These are phyloP conservation scores for Petunia hybrid DNA, from an alignment of 305 asterid genomes.

Conservation along the genomic window DNA sequence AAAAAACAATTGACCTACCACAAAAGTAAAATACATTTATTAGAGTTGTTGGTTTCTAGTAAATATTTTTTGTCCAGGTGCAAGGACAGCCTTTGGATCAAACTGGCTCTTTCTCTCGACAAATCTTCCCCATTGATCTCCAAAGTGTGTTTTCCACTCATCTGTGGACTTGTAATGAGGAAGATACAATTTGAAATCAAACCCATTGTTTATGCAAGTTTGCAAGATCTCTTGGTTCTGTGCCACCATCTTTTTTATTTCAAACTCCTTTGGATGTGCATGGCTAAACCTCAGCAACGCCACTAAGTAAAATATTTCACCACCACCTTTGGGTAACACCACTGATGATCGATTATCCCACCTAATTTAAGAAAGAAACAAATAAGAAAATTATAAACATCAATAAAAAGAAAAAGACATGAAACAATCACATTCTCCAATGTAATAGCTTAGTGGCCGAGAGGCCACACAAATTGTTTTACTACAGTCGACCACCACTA, in stretches of 20 bases:
- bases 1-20: background rate
- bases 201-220: slow-evolving; percentile 53
- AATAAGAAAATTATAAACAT: background rate
- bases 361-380: slow-evolving; percentile 38
- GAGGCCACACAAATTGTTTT: background rate
- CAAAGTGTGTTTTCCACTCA: slow-evolving; percentile 76
- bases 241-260: slow-evolving; percentile 60
- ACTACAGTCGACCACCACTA: too few relatives aligned
- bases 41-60: slow-evolving; percentile 61
- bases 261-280: slow-evolving; percentile 56
- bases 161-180: slow-evolving; percentile 64
- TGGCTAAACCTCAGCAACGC: slow-evolving; percentile 70
- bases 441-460: background rate
- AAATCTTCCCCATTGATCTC: slow-evolving; percentile 76
- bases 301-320: slow-evolving; percentile 75
- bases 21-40: slow-evolving; percentile 16
- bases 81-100: slow-evolving; percentile 87
- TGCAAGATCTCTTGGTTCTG: slow-evolving; percentile 70
- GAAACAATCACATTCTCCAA: background rate
- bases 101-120: slow-evolving; percentile 60
- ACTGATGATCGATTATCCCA: slow-evolving; percentile 80
- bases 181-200: slow-evolving; percentile 74
- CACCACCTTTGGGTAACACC: slow-evolving; percentile 58
- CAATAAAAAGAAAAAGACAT: too few relatives aligned
- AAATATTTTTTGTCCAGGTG: slow-evolving; percentile 88